Evolutionary conservation across 306 rosid species (phyloP).

Genomic region (Cucurbita argyrosperma): DNA sequence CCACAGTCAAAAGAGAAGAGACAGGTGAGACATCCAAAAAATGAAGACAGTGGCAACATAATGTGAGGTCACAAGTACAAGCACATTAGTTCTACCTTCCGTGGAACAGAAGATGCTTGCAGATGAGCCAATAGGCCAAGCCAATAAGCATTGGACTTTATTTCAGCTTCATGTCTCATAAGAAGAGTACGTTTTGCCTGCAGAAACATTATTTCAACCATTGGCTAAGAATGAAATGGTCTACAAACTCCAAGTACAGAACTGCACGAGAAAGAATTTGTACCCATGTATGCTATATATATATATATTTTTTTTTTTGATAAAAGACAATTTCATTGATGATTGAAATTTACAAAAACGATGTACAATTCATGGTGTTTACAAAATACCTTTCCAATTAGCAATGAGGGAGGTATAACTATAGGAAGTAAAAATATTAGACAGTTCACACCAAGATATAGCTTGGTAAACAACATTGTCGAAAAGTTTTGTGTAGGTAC

Average conservation of each 20-base stretch:
- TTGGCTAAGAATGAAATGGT: neutral
- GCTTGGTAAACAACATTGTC: too few species aligned
- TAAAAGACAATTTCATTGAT: too few species aligned
- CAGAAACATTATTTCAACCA: conserved; percentile 9
- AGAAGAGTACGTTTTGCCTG: conserved; percentile 85
- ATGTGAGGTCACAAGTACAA: neutral
- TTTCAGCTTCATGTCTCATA: conserved; percentile 97
- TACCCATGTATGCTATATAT: neutral
- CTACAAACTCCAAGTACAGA: neutral
- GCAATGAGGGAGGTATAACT: too few species aligned
- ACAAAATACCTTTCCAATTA: too few species aligned
- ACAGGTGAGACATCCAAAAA: neutral
- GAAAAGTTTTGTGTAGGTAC: too few species aligned
- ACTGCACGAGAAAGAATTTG: neutral
- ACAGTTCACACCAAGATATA: too few species aligned
- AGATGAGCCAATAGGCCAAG: conserved; percentile 90
- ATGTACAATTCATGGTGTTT: too few species aligned
- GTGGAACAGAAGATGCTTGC: conserved; percentile 88
- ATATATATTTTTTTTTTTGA: too few species aligned
- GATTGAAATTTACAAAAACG: too few species aligned
- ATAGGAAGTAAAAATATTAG: too few species aligned
- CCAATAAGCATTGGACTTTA: conserved; percentile 93
- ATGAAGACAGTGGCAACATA: neutral
- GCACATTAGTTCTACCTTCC: conserved; percentile 56
- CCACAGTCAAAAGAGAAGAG: conserved; percentile 12